These are phyloP conservation scores for Aspergillus sp. DNA, from an alignment of 2,329 filamentous ascomycete species.

Conservation along the genomic window DNA sequence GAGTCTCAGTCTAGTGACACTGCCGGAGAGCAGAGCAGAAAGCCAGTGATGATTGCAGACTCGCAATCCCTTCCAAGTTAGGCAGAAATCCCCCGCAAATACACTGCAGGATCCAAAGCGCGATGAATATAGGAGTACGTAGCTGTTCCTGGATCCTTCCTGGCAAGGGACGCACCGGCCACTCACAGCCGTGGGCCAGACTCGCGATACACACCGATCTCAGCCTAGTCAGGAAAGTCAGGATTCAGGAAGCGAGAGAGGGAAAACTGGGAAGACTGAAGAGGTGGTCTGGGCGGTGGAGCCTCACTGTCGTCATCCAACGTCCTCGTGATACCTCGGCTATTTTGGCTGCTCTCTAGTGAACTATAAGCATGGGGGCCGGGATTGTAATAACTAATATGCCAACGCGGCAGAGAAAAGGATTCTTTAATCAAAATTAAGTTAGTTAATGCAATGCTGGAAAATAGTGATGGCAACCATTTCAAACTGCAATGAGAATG, in stretches of 20 bases:
- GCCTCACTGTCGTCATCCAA: background rate
- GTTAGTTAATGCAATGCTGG: too few species aligned
- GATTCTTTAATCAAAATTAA: too few species aligned
- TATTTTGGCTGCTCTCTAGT: background rate
- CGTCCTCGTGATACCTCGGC: conserved; percentile 15
- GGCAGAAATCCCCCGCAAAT: background rate
- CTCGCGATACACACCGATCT: conserved; percentile 7
- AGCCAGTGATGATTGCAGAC: background rate
- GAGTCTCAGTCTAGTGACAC: background rate
- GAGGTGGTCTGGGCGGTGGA: conserved; percentile 9
- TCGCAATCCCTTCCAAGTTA: conserved; percentile 9
- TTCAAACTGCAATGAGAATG: too few species aligned
- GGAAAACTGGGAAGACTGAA: background rate
- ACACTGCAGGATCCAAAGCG: background rate
- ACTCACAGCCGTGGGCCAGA: background rate
- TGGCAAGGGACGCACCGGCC: background rate
- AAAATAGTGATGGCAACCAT: too few species aligned
- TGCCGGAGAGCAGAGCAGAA: background rate
- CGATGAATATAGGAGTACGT: background rate
- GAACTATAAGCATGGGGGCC: background rate
- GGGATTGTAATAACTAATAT: too few species aligned
- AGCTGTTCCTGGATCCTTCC: conserved; percentile 5
- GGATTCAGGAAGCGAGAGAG: background rate
- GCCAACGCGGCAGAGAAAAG: background rate
- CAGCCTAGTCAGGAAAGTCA: conserved; percentile 2